Base-by-base conservation (phyloP, 2,329 filamentous ascomycete species). In the Aschersonia sp. region DNA sequence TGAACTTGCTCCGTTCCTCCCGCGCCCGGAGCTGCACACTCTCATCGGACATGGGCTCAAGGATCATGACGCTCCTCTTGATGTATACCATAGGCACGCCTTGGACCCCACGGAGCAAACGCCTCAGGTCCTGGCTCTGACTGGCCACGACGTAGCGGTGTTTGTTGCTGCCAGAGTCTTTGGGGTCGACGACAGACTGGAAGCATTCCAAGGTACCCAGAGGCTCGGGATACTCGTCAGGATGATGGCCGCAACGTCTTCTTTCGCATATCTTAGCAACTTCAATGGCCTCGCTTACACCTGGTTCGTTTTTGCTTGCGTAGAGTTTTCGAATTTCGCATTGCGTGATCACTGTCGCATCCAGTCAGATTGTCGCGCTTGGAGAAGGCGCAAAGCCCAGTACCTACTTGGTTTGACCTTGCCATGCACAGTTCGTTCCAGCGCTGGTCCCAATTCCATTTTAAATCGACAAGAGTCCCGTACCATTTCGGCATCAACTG, bases 371-470 rank as follows among this genome's bases (percentile, higher is more conserved):
- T 42, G 30, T 31, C 31, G 46, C 44, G 45, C 45, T 35, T 44
- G 30, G 10, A 31, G 4, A 43, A 49, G 20, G 20, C n/a, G 48
- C 40, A 2, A 47, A 46, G 32, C 45, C 30, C 30, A 48, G 43
- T 5, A 70, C 78, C 48, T 71, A 86, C 80, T 83, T 45, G 86
- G 84, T 67, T 92, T 94, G 56, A 89, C 81, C 62, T 87, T 78
- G 51, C 87, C 89, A 60, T 94, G 87, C 3, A 95, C 72, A n/a
- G 88, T 92, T 50, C 85, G 77, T 60, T 89, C 79, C 31, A 96
- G 70, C 29, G 83, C 79, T 40, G 77, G 75, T 45, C 85, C 70
- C n/a, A 96, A 71, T 52, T 94, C 85, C 84, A 96, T 95, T 59
- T 91, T 92, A 70, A 85, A 92, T 45, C 79, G 78, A 54, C 84